Evolutionary conservation across 2,329 filamentous ascomycete species (phyloP).

Genomic region (Aspergillus ochraceoroseus): DNA sequence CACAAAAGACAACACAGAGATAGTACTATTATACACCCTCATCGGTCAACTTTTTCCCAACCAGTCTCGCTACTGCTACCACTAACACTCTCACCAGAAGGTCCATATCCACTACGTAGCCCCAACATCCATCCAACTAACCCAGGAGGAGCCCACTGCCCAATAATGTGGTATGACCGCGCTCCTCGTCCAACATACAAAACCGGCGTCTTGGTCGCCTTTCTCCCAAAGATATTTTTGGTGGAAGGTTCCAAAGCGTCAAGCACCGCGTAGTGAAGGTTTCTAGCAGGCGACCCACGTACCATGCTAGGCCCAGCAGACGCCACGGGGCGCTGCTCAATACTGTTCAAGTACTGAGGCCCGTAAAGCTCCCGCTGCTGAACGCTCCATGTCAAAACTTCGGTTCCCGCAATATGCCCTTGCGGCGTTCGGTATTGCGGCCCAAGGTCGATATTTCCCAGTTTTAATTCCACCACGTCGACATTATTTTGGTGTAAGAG

Average conservation of each 20-base stretch:
- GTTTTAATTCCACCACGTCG: conserved; percentile 77
- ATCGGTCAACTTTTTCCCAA: conserved; percentile 14
- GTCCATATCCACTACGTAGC: conserved; percentile 46
- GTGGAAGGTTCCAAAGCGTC: conserved; percentile 66
- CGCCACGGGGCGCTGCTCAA: conserved; percentile 40
- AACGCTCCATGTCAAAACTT: conserved; percentile 57
- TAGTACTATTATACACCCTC: background rate
- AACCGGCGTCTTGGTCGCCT: conserved; percentile 47
- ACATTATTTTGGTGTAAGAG: conserved; percentile 59
- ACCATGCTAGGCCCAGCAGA: conserved; percentile 38
- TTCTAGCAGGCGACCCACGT: conserved; percentile 66
- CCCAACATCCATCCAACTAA: conserved; percentile 95
- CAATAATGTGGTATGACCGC: conserved; percentile 77
- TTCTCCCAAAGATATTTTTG: conserved; percentile 39
- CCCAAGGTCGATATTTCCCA: conserved; percentile 84
- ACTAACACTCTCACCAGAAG: conserved; percentile 20
- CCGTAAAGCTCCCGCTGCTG: conserved; percentile 52
- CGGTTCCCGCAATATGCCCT: conserved; percentile 44
- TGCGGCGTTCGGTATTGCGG: conserved; percentile 49
- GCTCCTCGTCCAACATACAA: conserved; percentile 82
- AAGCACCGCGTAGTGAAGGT: conserved; percentile 82
- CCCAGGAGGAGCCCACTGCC: conserved; percentile 68
- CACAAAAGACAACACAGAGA: too few relatives aligned
- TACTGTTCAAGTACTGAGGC: conserved; percentile 41
- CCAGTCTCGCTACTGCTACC: conserved; percentile 12